A percentile compares a stretch with the other conserved stretches of the same genome.
Conservation (phyloP, 2,329 filamentous ascomycete species). For the Microcyclosporella mali region DNA sequence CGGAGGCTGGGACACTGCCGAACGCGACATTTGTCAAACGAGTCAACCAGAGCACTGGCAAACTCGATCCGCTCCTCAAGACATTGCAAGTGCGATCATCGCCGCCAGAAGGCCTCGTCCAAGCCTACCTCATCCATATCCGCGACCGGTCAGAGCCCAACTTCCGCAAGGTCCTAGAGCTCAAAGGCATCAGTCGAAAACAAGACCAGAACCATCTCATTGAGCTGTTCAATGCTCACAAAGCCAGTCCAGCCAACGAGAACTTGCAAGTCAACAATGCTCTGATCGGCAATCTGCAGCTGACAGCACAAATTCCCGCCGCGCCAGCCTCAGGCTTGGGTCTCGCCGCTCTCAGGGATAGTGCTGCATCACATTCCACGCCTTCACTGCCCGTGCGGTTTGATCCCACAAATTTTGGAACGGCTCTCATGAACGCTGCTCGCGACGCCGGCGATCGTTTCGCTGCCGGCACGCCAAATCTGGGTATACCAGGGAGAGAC, state of each 20-base stretch:
- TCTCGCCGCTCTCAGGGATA: slow-evolving; percentile 37
- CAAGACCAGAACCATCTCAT: slow-evolving; percentile 74
- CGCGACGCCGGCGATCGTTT: slow-evolving; percentile 76
- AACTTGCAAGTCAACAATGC: slow-evolving; percentile 62
- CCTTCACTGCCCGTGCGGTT: slow-evolving; percentile 50
- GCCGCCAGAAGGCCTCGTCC: slow-evolving; percentile 87
- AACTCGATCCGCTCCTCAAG: slow-evolving; percentile 88
- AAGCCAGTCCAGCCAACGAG: slow-evolving; percentile 59
- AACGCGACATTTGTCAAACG: slow-evolving; percentile 71
- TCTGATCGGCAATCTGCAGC: slow-evolving; percentile 59
- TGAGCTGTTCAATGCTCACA: slow-evolving; percentile 86
- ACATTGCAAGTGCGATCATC: slow-evolving; percentile 89
- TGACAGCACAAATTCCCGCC: slow-evolving; percentile 40
- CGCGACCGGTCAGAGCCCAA: slow-evolving; percentile 88
- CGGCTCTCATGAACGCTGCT: slow-evolving; percentile 75
- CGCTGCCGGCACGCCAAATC: slow-evolving; percentile 49
- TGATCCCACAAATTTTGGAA: slow-evolving; percentile 75
- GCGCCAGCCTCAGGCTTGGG: slow-evolving; percentile 12
- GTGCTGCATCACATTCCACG: slow-evolving; percentile 22
- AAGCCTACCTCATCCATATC: slow-evolving; percentile 96
- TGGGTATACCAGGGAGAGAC: slow-evolving; percentile 29
- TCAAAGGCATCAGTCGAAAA: slow-evolving; percentile 81
- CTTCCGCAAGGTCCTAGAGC: slow-evolving; percentile 90
- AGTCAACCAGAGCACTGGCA: slow-evolving; percentile 74
- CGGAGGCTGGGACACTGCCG: slow-evolving; percentile 48